Base-by-base conservation (phyloP, 441 rosid species). In the Breynia disticha region DNA sequence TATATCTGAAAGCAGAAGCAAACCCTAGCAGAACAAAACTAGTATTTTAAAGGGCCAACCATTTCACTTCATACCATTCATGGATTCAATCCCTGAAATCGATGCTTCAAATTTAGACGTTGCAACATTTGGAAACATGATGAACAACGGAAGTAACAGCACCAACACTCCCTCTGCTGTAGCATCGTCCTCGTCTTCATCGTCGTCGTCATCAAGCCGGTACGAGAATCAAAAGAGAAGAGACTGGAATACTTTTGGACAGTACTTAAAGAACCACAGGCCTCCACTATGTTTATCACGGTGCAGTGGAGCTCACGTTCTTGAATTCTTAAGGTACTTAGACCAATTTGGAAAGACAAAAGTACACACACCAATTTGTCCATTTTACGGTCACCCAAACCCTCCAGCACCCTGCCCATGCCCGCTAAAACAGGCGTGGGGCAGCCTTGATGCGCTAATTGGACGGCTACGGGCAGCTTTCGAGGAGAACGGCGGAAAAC, bases 171-270 rank as follows among this genome's bases (percentile, higher is more conserved):
- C 58, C 11, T 19, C 51, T 6, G 42, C 54, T 32, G 50, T 47
- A 11, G 46, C 68, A 19, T 8, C 56, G 9, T 48, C 55, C 3
- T 43, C 71, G 11, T 54, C 76, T 11, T 58, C 73, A 4, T 9
- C 77, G 14, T 41, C 75, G 16, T 60, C 78, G 16, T 38, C 74
- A 9, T 53, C 79, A 2, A 79, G 84, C 62, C 77, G 81, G 21
- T 79, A 79, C 16, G 81, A 79, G 76, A 79, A 79, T 59, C 84
- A 79, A 79, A 76, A n/a, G n/a, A n/a, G n/a, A n/a, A n/a, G n/a
- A n/a, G n/a, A n/a, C n/a, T n/a, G n/a, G n/a, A n/a, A n/a, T 56
- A 79, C 84, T 32, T 79, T 79, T n/a, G 73, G 81, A 1, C 84
- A 76, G 54, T 79, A 79, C 58, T 63, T 79, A 7, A 73, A 69